Percentiles rank a stretch among this genome's conserved stretches.
Evolutionary conservation across 2,329 filamentous ascomycete species (phyloP).

Genomic region (Paramyrothecium roridum): DNA sequence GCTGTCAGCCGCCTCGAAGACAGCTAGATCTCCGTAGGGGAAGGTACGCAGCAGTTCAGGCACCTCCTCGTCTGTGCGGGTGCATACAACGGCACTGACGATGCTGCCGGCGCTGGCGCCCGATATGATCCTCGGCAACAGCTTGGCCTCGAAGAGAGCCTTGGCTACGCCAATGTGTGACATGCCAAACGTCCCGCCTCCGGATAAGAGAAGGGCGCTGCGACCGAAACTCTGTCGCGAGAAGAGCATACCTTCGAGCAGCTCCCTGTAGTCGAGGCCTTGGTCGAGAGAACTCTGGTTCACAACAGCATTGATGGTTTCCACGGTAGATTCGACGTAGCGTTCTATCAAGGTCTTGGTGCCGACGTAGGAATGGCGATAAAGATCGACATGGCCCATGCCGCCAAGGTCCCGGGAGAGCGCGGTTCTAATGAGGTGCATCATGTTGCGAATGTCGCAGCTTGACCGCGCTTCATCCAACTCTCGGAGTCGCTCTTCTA

Average conservation of each 20-base stretch:
- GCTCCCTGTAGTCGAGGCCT: slow-evolving; percentile 54
- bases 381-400: slow-evolving; percentile 80
- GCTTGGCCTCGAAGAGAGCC: slow-evolving; percentile 67
- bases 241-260: slow-evolving; percentile 67
- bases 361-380: slow-evolving; percentile 79
- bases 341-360: slow-evolving; percentile 84
- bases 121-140: slow-evolving; percentile 83
- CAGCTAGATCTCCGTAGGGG: slow-evolving; percentile 74
- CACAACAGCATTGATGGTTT: slow-evolving; percentile 70
- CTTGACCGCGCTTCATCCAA: slow-evolving; percentile 71
- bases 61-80: slow-evolving; percentile 74
- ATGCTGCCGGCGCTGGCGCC: slow-evolving; percentile 87
- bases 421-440: slow-evolving; percentile 76
- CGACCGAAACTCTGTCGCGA: slow-evolving; percentile 81
- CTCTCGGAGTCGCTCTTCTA: slow-evolving; percentile 66
- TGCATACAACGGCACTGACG: slow-evolving; percentile 76
- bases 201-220: slow-evolving; percentile 77
- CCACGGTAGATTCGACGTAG: slow-evolving; percentile 77
- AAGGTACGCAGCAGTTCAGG: slow-evolving; percentile 67
- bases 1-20: slow-evolving; percentile 65
- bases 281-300: slow-evolving; percentile 53
- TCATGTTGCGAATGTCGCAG: slow-evolving; percentile 72
- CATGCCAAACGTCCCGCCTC: slow-evolving; percentile 88
- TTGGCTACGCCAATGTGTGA: slow-evolving; percentile 87
- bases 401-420: slow-evolving; percentile 78